Evolutionary conservation across 768 basidiomycete genomes (phyloP).

Genomic region (Mrakia hoshinonis): DNA sequence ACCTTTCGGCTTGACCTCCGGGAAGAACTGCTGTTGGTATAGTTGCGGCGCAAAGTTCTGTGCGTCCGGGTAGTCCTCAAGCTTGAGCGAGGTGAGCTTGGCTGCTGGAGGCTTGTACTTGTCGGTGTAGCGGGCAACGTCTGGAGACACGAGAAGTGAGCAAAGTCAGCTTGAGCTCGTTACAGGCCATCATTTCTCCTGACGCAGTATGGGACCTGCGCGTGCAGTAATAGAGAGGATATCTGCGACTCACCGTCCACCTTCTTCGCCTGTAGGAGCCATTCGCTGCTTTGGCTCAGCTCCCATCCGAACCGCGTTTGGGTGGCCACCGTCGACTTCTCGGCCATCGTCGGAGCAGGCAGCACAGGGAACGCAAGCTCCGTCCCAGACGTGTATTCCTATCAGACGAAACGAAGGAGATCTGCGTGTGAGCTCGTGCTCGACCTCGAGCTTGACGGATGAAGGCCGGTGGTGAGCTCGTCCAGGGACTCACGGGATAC

Average conservation of each 20-base stretch:
- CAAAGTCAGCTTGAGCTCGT: neutral
- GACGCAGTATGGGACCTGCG: too few species aligned
- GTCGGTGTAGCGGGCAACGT: conserved; percentile 27
- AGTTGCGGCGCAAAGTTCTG: conserved; percentile 19
- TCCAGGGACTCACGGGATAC: conserved; percentile 18
- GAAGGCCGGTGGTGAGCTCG: too few species aligned
- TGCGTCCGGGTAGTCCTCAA: conserved; percentile 11
- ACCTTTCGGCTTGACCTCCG: conserved; percentile 11
- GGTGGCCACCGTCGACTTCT: conserved; percentile 13
- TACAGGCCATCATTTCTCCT: neutral
- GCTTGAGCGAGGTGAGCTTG: conserved; percentile 12
- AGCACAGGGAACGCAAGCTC: conserved; percentile 17
- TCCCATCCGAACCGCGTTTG: conserved; percentile 26
- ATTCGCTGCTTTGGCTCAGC: conserved; percentile 13
- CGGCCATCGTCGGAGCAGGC: conserved; percentile 9
- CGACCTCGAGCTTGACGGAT: too few species aligned
- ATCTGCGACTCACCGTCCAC: conserved; percentile 21
- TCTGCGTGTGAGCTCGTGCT: too few species aligned
- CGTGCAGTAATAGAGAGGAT: too few species aligned
- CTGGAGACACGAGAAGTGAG: neutral
- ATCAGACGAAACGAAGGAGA: neutral
- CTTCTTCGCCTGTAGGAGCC: conserved; percentile 12
- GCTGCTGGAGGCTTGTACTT: conserved; percentile 17
- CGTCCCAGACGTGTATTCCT: conserved; percentile 7
- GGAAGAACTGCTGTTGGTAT: conserved; percentile 18